phyloP scores from a whole-genome alignment of 768 basidiomycete genomes.

The Rossbeevera mucosa region DNA sequence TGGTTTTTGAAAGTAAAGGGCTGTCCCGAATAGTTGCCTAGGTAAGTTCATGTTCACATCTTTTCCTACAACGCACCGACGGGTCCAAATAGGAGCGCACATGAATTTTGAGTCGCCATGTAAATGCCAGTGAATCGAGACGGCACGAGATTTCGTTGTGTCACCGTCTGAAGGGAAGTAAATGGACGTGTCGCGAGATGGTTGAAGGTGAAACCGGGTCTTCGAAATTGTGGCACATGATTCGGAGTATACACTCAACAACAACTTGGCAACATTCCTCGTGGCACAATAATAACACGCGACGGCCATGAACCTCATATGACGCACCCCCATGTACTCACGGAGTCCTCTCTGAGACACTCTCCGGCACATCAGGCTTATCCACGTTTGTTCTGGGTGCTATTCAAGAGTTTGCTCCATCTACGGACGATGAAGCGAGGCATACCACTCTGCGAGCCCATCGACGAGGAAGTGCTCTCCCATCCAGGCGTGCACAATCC shows the following conservation, averaged over 20 bases:
- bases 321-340: too few relatives aligned
- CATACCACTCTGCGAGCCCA: background rate
- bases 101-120: background rate
- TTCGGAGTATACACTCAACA: too few relatives aligned
- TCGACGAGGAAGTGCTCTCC: background rate
- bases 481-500: background rate
- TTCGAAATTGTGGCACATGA: background rate
- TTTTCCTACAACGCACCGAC: background rate
- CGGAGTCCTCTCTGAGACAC: too few relatives aligned
- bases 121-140: background rate
- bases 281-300: too few relatives aligned
- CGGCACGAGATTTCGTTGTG: background rate
- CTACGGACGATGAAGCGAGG: too few relatives aligned
- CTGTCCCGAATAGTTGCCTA: background rate
- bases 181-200: background rate
- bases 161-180: background rate
- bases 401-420: too few relatives aligned
- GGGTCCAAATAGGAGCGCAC: background rate
- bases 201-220: background rate
- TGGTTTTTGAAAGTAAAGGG: background rate
- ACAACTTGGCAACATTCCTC: too few relatives aligned
- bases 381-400: too few relatives aligned
- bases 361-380: too few relatives aligned
- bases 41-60: conserved; percentile 7
- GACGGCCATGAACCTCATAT: too few relatives aligned